Evolutionary conservation across 768 basidiomycete species (phyloP).

Genomic region (Suillus occidentalis): DNA sequence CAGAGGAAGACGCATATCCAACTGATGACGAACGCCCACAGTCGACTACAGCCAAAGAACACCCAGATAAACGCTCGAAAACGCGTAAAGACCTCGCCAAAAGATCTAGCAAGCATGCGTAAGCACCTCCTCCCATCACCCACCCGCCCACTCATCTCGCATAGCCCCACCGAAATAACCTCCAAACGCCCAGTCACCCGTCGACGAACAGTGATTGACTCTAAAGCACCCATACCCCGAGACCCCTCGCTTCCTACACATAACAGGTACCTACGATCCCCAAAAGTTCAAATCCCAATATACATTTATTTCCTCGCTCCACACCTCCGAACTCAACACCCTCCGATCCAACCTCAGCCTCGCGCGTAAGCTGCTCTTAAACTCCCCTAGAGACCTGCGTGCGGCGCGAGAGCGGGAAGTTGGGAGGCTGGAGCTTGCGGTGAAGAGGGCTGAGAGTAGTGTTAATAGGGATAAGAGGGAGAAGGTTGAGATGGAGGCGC

Average conservation of each 20-base stretch:
- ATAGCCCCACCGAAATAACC: constrained; percentile 76
- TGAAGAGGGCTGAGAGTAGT: constrained; percentile 74
- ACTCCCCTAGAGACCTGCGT: constrained; percentile 60
- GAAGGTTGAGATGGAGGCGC: constrained; percentile 66
- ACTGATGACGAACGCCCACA: constrained; percentile 10
- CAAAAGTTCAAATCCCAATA: constrained; percentile 72
- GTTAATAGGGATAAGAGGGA: constrained; percentile 74
- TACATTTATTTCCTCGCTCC: constrained; percentile 68
- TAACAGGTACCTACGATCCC: constrained; percentile 66
- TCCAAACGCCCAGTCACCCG: constrained; percentile 86
- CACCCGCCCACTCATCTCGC: constrained; percentile 4
- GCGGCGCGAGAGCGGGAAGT: constrained; percentile 69
- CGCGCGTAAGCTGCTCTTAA: constrained; percentile 61
- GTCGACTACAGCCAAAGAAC: constrained; percentile 25
- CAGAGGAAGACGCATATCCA: constrained; percentile 18
- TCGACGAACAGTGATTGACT: constrained; percentile 66
- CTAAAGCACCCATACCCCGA: constrained; percentile 64
- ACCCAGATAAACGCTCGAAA: constrained; percentile 42
- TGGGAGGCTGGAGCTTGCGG: constrained; percentile 62
- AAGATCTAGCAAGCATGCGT: constrained; percentile 86
- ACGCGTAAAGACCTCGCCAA: constrained; percentile 51
- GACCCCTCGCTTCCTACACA: constrained; percentile 85
- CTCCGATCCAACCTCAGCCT: constrained; percentile 66
- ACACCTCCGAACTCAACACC: constrained; percentile 60
- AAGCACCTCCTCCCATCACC: constrained; percentile 33